Evolutionary conservation across 352 stramenopile species (phyloP), one percentile per base, ranked within the genome.

Genomic region (Phytophthora agathidicida): DNA sequence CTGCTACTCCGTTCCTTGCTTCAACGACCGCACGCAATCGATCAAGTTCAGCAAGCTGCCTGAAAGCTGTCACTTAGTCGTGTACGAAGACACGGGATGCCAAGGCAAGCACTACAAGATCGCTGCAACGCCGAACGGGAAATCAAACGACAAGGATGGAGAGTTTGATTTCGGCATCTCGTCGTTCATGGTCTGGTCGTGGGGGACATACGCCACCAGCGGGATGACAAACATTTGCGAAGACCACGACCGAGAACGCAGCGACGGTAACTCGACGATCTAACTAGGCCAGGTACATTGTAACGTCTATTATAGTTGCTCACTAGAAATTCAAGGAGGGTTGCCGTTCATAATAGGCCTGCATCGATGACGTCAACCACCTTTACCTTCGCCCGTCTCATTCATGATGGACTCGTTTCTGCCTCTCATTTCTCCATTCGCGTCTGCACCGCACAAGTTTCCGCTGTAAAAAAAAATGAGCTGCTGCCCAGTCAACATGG

Each of bases 401-500:
- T 17, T 41, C 35, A 23, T 22, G 35, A 41, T 22, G 16, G n/a
- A 17, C n/a, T n/a, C n/a, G n/a, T n/a, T n/a, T n/a, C 42, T 27
- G 24, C 42, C 26, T 37, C 9, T 37, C 42, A 27, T 48, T 48
- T 49, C 22, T 11, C 14, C 22, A 27, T n/a, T 32, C 39, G 7
- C 7, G 22, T 20, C 11, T 10, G 23, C 23, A 20, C 41, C 41
- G n/a, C 41, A 48, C 41, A 35, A 19, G 17, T 30, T 3, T 23
- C 13, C 17, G 17, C n/a, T n/a, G n/a, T n/a, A n/a, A n/a, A n/a
- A n/a, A 42, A 50, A 4, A 26, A 75, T 75, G 71, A 77, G 55
- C 66, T 86, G 71, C 71, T 86, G 77, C 45, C 73, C 77, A 28
- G 36, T 50, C 36, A 42, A 36, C 32, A 71, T 73, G 42, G 45